Base-by-base conservation (phyloP, 495 filamentous ascomycete species). In the Xanthoparmelia taractica region DNA sequence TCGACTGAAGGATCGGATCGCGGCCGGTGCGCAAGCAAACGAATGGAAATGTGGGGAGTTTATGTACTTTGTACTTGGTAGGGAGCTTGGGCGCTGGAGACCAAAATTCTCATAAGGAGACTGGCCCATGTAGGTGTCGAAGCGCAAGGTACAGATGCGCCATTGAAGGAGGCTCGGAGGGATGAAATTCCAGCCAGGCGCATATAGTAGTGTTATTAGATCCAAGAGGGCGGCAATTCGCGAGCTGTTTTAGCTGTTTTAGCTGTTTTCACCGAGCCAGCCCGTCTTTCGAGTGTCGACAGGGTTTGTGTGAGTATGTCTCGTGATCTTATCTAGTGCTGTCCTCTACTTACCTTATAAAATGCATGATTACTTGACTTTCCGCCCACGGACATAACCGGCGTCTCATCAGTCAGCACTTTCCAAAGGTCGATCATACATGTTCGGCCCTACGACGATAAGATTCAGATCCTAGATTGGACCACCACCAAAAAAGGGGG, bases 121-220 rank as follows among this genome's bases (percentile, higher is more conserved):
- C 23, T 27, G 27, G 23, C 27, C 25, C 8, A 18, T 10, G 10
- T 36, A 11, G 34, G 10, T 40, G 23, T 61, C 15, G 23, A 54
- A 37, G 43, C 31, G 59, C 59, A 61, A 61, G 47, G 59, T 54
- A 61, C 56, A 58, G 34, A 37, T 10, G 31, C 31, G 33, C 59
- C 25, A 33, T 54, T 34, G 47, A 54, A 33, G 60, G 36, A 41
- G 36, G 25, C 12, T n/a, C 23, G 3, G 13, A 25, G n/a, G 15
- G 13, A 43, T 10, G 40, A 2, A 43, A 43, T 23, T 10, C n/a
- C n/a, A 27, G 45, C 45, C 43, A 47, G 23, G n/a, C 45, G 45
- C 45, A 27, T 50, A 27, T 50, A 50, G 10, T 36, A 4, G 34
- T n/a, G n/a, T n/a, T n/a, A 36, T 36, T 10, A 36, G 34, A 36